phyloP scores from a whole-genome alignment of 345 rosid genomes.

The Citrus inodora region DNA sequence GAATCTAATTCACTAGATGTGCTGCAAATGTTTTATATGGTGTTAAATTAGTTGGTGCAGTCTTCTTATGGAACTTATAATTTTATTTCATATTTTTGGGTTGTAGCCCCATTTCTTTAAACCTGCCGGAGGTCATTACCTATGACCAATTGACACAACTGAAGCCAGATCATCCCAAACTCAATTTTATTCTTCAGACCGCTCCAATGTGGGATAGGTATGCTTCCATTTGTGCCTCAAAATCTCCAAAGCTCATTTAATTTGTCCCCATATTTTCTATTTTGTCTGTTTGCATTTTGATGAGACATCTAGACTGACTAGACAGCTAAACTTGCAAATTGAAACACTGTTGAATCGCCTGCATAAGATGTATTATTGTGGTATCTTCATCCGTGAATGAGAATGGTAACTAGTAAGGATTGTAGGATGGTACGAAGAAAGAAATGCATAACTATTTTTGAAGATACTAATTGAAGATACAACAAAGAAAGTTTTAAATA shows the following conservation, averaged over 20 bases:
- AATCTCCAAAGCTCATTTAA: background rate
- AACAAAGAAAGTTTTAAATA: background rate
- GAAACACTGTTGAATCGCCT: background rate
- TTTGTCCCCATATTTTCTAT: background rate
- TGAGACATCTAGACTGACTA: background rate
- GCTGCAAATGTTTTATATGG: background rate
- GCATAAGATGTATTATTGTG: background rate
- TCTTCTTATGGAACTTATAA: too few species aligned
- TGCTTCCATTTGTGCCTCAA: background rate
- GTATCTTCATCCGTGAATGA: background rate
- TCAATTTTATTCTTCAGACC: slow-evolving; percentile 63
- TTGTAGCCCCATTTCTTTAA: slow-evolving; percentile 46
- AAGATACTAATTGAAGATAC: background rate
- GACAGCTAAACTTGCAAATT: background rate
- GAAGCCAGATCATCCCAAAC: slow-evolving; percentile 72
- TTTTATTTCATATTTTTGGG: background rate
- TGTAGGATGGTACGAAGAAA: background rate
- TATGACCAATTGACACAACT: slow-evolving; percentile 65
- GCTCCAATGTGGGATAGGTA: slow-evolving; percentile 98
- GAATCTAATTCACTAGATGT: background rate
- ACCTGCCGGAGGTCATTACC: slow-evolving; percentile 65
- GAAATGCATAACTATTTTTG: background rate
- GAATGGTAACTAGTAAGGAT: background rate
- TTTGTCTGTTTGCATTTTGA: background rate
- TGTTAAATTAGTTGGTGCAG: background rate